Conservation (phyloP, 805 yeast species). For the Hanseniaspora clermontiae region DNA sequence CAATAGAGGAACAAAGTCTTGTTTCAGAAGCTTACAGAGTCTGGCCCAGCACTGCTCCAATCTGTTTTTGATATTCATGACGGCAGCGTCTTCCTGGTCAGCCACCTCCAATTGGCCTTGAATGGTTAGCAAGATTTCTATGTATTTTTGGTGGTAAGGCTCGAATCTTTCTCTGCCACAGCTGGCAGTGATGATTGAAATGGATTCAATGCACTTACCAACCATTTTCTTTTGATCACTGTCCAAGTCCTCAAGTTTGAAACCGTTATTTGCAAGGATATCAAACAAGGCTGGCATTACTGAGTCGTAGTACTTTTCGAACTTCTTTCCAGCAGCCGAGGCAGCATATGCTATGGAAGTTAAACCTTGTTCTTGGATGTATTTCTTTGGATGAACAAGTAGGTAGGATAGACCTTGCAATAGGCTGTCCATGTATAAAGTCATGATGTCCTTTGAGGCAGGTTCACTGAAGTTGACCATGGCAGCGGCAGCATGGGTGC, state of each 20-base stretch:
- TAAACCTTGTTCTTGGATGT: conserved; percentile 92
- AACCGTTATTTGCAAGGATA: conserved; percentile 67
- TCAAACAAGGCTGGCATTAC: conserved; percentile 78
- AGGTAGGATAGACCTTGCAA: conserved; percentile 61
- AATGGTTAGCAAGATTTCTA: conserved; percentile 55
- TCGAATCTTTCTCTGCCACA: conserved; percentile 81
- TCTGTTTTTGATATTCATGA: conserved; percentile 78
- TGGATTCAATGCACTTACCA: conserved; percentile 92
- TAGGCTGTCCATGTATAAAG: conserved; percentile 81
- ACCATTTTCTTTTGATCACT: conserved; percentile 60
- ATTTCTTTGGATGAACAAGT: conserved; percentile 74
- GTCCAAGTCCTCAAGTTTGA: conserved; percentile 63
- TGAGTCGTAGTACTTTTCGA: conserved; percentile 83
- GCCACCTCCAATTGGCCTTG: conserved; percentile 43
- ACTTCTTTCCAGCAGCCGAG: conserved; percentile 83
- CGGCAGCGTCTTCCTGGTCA: conserved; percentile 30
- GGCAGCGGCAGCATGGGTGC: conserved; percentile 98
- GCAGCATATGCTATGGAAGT: conserved; percentile 96
- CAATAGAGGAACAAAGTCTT: conserved; percentile 71
- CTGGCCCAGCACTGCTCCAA: conserved; percentile 95
- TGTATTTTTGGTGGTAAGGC: conserved; percentile 58
- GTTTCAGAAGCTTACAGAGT: conserved; percentile 73
- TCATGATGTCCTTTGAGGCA: conserved; percentile 73
- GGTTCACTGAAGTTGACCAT: conserved; percentile 89
- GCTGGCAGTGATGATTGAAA: conserved; percentile 85